A percentile compares a stretch with the other conserved stretches of the same genome.
Conservation (phyloP, 306 rosid genomes). For the Quercus mongolica region DNA sequence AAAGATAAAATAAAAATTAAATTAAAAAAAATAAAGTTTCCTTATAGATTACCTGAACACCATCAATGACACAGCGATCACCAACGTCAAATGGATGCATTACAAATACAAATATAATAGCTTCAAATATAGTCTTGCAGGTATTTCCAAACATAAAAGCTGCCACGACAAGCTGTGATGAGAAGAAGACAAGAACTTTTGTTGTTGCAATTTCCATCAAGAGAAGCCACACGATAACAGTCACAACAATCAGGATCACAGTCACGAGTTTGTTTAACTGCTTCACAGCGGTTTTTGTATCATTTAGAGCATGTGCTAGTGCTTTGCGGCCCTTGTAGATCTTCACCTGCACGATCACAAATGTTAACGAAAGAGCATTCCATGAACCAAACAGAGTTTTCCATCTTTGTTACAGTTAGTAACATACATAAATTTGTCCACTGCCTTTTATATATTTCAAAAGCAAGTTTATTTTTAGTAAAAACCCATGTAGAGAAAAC, state of each 20-base stretch:
- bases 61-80: slow-evolving; percentile 83
- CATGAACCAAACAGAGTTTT: neutral
- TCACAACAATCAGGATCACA: slow-evolving; percentile 40
- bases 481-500: neutral
- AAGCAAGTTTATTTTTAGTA: neutral
- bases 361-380: slow-evolving; percentile 1
- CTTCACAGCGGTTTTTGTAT: slow-evolving; percentile 88
- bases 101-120: slow-evolving; percentile 81
- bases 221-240: slow-evolving; percentile 70
- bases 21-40: neutral
- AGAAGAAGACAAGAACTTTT: slow-evolving; percentile 73
- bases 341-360: slow-evolving; percentile 56
- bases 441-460: neutral
- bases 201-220: slow-evolving; percentile 87
- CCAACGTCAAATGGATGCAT: slow-evolving; percentile 99
- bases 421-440: neutral
- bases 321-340: slow-evolving; percentile 82
- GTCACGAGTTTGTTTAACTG: slow-evolving; percentile 77
- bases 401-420: neutral
- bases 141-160: slow-evolving; percentile 87
- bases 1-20: neutral
- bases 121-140: slow-evolving; percentile 87
- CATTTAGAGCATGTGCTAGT: slow-evolving; percentile 74
- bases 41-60: slow-evolving; percentile 59
- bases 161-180: slow-evolving; percentile 72